Evolutionary conservation across 83 land plant species (phyloP), one percentile per base, ranked within the genome.

Genomic region (Diphasiastrum complanatum): DNA sequence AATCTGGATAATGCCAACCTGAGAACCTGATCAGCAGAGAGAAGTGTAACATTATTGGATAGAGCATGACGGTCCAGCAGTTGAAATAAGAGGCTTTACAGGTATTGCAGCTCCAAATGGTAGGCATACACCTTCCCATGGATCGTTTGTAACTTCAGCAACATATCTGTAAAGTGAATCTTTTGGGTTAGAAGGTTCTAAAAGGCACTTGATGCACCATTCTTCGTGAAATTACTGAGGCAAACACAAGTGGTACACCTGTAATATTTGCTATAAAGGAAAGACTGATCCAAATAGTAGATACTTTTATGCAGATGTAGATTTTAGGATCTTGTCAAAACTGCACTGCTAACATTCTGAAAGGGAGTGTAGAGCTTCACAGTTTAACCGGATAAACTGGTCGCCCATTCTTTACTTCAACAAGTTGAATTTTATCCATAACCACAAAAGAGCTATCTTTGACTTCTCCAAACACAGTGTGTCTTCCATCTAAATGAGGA

Each of bases 401-500:
- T 34, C 30, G 37, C 26, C 30, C 12, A 18, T 57, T 52, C 51
- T 68, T 74, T 1, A 63, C 38, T 41, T 45, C 62, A n/a, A 74
- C 77, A 32, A 1, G 52, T 34, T 74, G 77, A 61, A 74, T 68
- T 51, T 69, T 51, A 36, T 74, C 77, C 30, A 74, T 47, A 45
- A 74, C 67, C 20, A 40, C 19, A 1, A 74, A 30, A 3, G 67
- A 68, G 35, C 68, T 49, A 37, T 68, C 64, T 33, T 61, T 61
- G 0, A 74, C 77, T 74, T 68, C 52, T 4, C 77, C 77, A 74
- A 74, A 74, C 8, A 74, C 32, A 1, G 77, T 74, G 51, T 74
- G 73, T 49, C 68, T 74, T 20, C 73, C 77, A 74, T 74, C 77
- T 46, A 74, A 46, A 37, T 74, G 77, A 22, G 72, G 77, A 19